Evolutionary conservation across 768 basidiomycete species (phyloP), one percentile per base, ranked within the genome.

Genomic region (Leccinum subtestaceum): DNA sequence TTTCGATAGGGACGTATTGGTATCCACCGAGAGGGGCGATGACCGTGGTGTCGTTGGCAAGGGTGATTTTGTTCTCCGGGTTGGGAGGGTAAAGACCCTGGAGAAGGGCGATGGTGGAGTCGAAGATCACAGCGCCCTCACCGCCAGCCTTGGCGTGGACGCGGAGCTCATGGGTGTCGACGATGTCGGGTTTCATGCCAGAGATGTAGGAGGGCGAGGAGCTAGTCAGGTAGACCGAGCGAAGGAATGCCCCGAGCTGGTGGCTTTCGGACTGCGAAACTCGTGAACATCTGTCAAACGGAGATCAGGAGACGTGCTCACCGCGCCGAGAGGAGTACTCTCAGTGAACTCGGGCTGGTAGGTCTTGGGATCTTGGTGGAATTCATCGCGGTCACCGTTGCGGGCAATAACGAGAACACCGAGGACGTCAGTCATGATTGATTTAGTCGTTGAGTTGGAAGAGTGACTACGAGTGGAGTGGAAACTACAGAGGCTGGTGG

Each of bases 11-110:
- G 51, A 95, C 82, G 63, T 94, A 95, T 74, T 93, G 91, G 72
- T 93, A 95, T 3, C 91, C 90, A 15, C 84, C 83, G 9, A 94
- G 81, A 25, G 93, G 92, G 2, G 89, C 84, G 21, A 82, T 72
- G 63, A 95, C 77, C 25, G 78, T 82, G 13, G 85, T 84, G 57
- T 85, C 89, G 62, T 95, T 91, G 2, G 93, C 93, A 15, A 95
- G 85, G 6, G 78, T 78, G 64, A 89, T 88, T 68, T 82, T 85
- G 75, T 90, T 89, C 38, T 81, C 78, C 10, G 78, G 74, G 69
- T 81, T 88, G n/a, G 92, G 91, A 23, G 92, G 92, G 81, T 87
- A 93, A 52, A 94, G 78, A 46, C 92, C 91, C 74, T 95, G 93
- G 45, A 93, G 82, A 55, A 93, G 78, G 31, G 93, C 91, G 55